Evolutionary conservation across 2,329 filamentous ascomycete species (phyloP).

Genomic region (Phaeosphaeriaceae sp.): DNA sequence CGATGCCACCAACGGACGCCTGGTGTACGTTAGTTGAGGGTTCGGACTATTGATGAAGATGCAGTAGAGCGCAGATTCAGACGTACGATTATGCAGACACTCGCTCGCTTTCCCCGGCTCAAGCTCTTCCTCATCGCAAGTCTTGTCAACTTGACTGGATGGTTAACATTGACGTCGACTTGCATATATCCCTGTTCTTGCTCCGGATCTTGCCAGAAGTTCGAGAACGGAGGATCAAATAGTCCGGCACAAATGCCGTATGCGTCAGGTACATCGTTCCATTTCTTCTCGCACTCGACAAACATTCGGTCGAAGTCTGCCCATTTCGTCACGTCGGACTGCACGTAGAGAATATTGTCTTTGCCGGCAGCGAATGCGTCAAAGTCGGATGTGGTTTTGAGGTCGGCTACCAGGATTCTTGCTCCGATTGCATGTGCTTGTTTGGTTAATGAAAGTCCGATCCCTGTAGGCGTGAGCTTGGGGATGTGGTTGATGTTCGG

Average conservation of each 20-base stretch:
- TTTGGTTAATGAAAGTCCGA: conserved; percentile 40
- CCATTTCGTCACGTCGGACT: conserved; percentile 38
- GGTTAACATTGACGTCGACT: conserved; percentile 39
- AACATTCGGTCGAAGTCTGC: conserved; percentile 35
- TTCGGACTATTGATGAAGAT: not conserved
- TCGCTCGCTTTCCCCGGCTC: conserved; percentile 32
- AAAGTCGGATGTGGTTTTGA: conserved; percentile 30
- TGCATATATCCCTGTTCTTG: conserved; percentile 34
- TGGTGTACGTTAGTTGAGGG: conserved; percentile 5
- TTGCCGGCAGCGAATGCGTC: conserved; percentile 24
- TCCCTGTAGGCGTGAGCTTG: conserved; percentile 27
- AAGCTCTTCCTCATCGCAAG: conserved; percentile 38
- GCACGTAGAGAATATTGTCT: conserved; percentile 32
- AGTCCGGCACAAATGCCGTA: conserved; percentile 42
- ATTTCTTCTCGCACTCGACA: conserved; percentile 32
- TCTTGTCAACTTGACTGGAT: conserved; percentile 41
- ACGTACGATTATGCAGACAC: conserved; percentile 42
- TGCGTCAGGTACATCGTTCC: conserved; percentile 41
- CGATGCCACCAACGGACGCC: conserved; percentile 35
- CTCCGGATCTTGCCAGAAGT: conserved; percentile 41
- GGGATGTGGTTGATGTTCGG: not conserved
- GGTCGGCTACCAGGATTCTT: conserved; percentile 32
- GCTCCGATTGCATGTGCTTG: conserved; percentile 33
- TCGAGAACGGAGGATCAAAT: conserved; percentile 38
- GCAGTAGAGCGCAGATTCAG: too few species aligned